Percentiles rank a stretch among this genome's conserved stretches.
Evolutionary conservation across 1,284 basidiomycete genomes (phyloP).

Genomic region (Ustilago bromivora): DNA sequence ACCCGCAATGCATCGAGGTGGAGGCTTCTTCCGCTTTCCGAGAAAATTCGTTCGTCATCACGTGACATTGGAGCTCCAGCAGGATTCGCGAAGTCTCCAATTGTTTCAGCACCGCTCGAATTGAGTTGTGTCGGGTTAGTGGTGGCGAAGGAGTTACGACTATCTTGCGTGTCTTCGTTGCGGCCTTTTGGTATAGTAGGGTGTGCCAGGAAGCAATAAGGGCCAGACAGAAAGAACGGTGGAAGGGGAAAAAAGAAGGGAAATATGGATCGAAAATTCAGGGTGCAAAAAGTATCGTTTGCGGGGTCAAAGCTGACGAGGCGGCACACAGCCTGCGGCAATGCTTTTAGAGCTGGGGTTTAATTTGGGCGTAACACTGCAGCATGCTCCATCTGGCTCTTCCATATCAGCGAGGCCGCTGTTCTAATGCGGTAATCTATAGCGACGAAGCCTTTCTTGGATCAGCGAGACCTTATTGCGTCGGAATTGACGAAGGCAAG

Average conservation of each 20-base stretch:
- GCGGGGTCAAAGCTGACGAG: background rate
- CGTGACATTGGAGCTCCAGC: background rate
- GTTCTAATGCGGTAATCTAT: background rate
- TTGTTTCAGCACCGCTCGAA: too few relatives aligned
- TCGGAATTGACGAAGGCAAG: background rate
- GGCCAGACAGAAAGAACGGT: background rate
- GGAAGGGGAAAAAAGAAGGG: background rate
- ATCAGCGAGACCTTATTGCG: background rate
- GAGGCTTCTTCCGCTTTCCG: constrained; percentile 5
- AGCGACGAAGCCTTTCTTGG: background rate
- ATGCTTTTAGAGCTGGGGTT: background rate
- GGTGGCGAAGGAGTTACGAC: background rate
- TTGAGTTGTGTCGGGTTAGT: too few relatives aligned
- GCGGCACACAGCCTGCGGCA: background rate
- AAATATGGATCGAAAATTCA: constrained; percentile 1
- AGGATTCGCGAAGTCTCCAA: background rate
- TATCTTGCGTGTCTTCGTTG: too few relatives aligned
- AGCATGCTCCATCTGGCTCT: background rate
- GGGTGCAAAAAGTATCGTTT: background rate
- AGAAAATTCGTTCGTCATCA: background rate
- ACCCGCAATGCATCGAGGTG: background rate
- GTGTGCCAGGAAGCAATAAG: background rate
- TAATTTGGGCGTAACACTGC: constrained; percentile 7
- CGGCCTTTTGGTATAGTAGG: too few relatives aligned
- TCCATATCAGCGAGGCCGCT: background rate